Conservation (phyloP, 192 early-diverging fungal genomes). For the Entomortierella lignicola region DNA sequence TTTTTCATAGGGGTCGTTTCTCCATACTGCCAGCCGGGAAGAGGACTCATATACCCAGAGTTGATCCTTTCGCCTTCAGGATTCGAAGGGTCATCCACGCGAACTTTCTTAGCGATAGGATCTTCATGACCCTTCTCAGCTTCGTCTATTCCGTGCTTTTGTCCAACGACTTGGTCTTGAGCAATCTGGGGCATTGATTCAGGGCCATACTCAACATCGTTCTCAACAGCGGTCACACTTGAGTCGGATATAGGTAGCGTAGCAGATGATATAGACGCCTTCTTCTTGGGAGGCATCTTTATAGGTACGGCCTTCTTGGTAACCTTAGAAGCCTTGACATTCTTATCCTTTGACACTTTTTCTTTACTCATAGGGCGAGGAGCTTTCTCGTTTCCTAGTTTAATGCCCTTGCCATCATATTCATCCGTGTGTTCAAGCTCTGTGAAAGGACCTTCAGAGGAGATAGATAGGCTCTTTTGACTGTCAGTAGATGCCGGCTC, state of each 20-base stretch:
- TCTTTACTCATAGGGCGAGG: slow-evolving; percentile 10
- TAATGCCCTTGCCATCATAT: background rate
- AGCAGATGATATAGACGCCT: background rate
- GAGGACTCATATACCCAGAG: background rate
- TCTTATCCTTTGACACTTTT: slow-evolving; percentile 29
- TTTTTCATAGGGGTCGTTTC: background rate
- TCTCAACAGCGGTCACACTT: background rate
- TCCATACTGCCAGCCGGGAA: background rate
- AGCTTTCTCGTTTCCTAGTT: slow-evolving; percentile 16
- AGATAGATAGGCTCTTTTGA: background rate
- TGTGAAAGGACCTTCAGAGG: background rate
- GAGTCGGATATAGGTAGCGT: background rate
- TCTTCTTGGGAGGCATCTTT: slow-evolving; percentile 40
- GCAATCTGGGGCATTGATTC: background rate
- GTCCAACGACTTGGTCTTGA: background rate
- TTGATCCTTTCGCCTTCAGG: background rate
- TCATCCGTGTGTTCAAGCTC: background rate
- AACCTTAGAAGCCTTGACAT: slow-evolving; percentile 12
- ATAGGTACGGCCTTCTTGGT: slow-evolving; percentile 18
- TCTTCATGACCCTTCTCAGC: background rate
- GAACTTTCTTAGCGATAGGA: background rate
- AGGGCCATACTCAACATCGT: background rate
- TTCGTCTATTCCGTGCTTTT: slow-evolving; percentile 16
- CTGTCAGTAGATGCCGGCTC: background rate
- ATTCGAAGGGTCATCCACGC: background rate